These are phyloP conservation scores for Pleurotus eryngii DNA, from an alignment of 768 basidiomycete genomes.

Conservation along the genomic window DNA sequence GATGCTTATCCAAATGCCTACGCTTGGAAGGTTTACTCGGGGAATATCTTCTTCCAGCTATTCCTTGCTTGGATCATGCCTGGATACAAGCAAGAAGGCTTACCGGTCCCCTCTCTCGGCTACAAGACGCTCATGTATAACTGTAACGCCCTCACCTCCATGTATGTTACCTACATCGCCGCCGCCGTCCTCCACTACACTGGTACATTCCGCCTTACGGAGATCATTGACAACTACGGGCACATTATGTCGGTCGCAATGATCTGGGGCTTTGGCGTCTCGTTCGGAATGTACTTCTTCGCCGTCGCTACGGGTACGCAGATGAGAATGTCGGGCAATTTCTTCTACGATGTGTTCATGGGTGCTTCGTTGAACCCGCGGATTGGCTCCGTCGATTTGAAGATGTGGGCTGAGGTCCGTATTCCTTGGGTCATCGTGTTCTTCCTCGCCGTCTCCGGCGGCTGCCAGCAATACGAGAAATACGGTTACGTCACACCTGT, in stretches of 20 bases:
- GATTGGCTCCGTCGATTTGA: constrained; percentile 86
- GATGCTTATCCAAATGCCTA: constrained; percentile 88
- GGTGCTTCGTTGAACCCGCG: constrained; percentile 93
- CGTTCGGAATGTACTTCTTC: constrained; percentile 76
- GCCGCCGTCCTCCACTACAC: constrained; percentile 74
- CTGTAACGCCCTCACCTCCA: constrained; percentile 87
- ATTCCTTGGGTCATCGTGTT: constrained; percentile 97
- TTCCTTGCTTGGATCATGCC: constrained; percentile 88
- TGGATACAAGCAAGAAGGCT: constrained; percentile 90
- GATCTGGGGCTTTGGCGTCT: constrained; percentile 83
- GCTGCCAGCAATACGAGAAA: constrained; percentile 92
- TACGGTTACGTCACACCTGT: constrained; percentile 92
- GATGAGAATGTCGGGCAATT: constrained; percentile 92
- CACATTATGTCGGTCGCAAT: constrained; percentile 94
- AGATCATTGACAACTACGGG: constrained; percentile 95
- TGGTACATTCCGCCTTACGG: constrained; percentile 84
- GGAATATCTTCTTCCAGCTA: constrained; percentile 86
- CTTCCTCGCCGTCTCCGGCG: constrained; percentile 87
- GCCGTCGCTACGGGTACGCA: constrained; percentile 75
- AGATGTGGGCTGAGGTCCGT: constrained; percentile 98
- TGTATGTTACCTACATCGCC: constrained; percentile 80
- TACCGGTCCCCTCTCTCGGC: constrained; percentile 90
- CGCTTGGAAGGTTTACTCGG: constrained; percentile 88
- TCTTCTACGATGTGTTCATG: constrained; percentile 96
- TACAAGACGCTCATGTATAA: constrained; percentile 95